Evolutionary conservation across 768 basidiomycete species (phyloP).

Genomic region (Amanita thiersii): DNA sequence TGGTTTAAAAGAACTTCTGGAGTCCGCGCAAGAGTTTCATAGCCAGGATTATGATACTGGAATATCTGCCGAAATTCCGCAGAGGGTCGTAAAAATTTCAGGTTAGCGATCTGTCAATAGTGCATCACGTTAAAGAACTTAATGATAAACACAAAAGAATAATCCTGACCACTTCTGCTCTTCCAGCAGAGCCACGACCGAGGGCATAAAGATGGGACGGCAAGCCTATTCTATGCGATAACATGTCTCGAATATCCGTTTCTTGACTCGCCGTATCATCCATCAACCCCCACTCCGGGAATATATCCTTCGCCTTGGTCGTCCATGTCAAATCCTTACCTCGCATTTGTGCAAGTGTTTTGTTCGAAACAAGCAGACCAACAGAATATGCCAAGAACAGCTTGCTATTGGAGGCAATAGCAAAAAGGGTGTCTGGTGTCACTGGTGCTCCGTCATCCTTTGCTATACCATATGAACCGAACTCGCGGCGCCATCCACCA

Average conservation of each 20-base stretch:
- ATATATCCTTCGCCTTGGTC: constrained; percentile 26
- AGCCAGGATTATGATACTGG: too few species aligned
- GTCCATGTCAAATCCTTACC: constrained; percentile 26
- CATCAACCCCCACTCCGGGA: constrained; percentile 31
- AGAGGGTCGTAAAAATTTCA: too few species aligned
- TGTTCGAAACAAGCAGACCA: too few species aligned
- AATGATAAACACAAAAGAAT: not conserved
- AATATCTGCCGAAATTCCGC: too few species aligned
- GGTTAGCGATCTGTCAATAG: too few species aligned
- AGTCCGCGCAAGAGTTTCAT: constrained; percentile 31
- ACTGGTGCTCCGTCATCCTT: too few species aligned
- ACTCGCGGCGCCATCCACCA: constrained; percentile 29
- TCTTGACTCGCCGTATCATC: constrained; percentile 26
- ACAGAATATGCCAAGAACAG: too few species aligned
- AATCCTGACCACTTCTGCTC: constrained; percentile 26
- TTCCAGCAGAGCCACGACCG: constrained; percentile 19
- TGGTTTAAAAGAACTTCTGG: constrained; percentile 29
- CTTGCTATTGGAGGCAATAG: constrained; percentile 22
- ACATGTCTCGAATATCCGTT: constrained; percentile 27
- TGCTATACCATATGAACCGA: too few species aligned
- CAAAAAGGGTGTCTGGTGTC: too few species aligned
- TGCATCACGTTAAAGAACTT: constrained; percentile 33
- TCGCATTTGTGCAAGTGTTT: constrained; percentile 22
- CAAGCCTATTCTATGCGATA: constrained; percentile 37
- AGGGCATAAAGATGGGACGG: constrained; percentile 33